phyloP scores from a whole-genome alignment of 352 stramenopile species.

The Elongisporangium undulatum region DNA sequence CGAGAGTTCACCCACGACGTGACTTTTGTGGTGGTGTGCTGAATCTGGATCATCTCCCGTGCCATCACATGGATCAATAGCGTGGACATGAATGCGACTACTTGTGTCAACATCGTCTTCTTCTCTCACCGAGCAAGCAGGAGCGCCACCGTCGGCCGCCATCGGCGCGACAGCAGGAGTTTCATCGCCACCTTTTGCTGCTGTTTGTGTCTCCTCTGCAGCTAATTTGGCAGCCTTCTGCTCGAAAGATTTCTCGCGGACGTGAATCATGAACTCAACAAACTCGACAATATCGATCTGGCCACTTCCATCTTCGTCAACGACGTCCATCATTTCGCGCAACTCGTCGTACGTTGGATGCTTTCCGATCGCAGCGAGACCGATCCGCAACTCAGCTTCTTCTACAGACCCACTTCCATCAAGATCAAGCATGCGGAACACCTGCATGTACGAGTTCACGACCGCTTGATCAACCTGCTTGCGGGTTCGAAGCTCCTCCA shows the following conservation, averaged over 20 bases:
- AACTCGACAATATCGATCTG: slow-evolving; percentile 88
- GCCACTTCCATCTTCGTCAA: slow-evolving; percentile 80
- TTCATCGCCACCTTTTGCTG: neutral
- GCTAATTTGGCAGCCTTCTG: slow-evolving; percentile 26
- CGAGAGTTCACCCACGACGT: neutral
- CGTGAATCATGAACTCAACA: slow-evolving; percentile 83
- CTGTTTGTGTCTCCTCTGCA: slow-evolving; percentile 9
- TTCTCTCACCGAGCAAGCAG: neutral
- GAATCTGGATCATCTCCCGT: neutral
- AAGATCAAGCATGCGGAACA: slow-evolving; percentile 81
- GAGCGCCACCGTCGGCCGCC: neutral
- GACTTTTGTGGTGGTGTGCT: neutral
- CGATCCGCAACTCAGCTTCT: slow-evolving; percentile 78
- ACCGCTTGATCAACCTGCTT: slow-evolving; percentile 42
- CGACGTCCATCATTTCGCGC: slow-evolving; percentile 81
- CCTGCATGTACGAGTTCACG: slow-evolving; percentile 72
- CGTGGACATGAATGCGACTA: neutral
- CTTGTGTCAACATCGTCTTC: neutral
- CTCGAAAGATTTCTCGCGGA: slow-evolving; percentile 61
- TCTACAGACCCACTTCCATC: slow-evolving; percentile 81
- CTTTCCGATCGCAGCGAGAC: slow-evolving; percentile 77
- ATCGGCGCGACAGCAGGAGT: neutral
- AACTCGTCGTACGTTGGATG: slow-evolving; percentile 76
- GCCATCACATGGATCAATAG: neutral
- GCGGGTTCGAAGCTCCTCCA: slow-evolving; percentile 53